A percentile compares a stretch with the other conserved stretches of the same genome.
These are phyloP conservation scores for Huiozyma naganishii DNA, from an alignment of 805 yeast species.

Conservation along the genomic window DNA sequence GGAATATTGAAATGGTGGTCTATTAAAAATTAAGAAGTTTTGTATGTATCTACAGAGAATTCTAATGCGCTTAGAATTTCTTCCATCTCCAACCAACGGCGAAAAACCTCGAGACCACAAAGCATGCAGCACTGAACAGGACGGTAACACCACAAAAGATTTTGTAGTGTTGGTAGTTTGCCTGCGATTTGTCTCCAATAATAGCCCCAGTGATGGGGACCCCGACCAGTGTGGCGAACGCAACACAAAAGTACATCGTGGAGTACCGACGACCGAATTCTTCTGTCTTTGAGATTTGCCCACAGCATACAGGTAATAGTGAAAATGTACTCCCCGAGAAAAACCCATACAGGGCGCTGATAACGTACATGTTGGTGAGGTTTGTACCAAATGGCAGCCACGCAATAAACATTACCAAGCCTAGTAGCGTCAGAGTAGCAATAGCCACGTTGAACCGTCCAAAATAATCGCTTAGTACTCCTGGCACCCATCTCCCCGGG, in stretches of 20 bases:
- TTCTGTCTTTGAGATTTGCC: slow-evolving; percentile 44
- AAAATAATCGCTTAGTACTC: slow-evolving; percentile 32
- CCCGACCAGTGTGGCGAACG: slow-evolving; percentile 41
- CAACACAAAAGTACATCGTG: slow-evolving; percentile 47
- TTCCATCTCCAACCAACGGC: slow-evolving; percentile 35
- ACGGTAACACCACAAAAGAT: slow-evolving; percentile 31
- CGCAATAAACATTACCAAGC: slow-evolving; percentile 26
- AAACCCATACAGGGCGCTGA: slow-evolving; percentile 41
- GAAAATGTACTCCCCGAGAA: slow-evolving; percentile 45
- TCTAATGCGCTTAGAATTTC: slow-evolving; percentile 13
- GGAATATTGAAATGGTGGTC: not conserved
- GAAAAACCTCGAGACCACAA: slow-evolving; percentile 34
- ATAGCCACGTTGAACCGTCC: slow-evolving; percentile 49
- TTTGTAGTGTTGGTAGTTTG: slow-evolving; percentile 30
- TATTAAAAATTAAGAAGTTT: not conserved
- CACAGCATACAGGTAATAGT: slow-evolving; percentile 47
- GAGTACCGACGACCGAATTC: slow-evolving; percentile 46
- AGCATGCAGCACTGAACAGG: slow-evolving; percentile 29
- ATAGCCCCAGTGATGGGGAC: slow-evolving; percentile 43
- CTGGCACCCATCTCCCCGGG: slow-evolving; percentile 36
- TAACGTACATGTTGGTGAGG: slow-evolving; percentile 31
- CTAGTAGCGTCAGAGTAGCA: slow-evolving; percentile 22
- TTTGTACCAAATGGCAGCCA: slow-evolving; percentile 31
- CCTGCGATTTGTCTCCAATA: slow-evolving; percentile 29
- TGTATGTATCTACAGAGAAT: not conserved